phyloP scores from a whole-genome alignment of 257 asterid genomes.

The Thymus quinquecostatus region DNA sequence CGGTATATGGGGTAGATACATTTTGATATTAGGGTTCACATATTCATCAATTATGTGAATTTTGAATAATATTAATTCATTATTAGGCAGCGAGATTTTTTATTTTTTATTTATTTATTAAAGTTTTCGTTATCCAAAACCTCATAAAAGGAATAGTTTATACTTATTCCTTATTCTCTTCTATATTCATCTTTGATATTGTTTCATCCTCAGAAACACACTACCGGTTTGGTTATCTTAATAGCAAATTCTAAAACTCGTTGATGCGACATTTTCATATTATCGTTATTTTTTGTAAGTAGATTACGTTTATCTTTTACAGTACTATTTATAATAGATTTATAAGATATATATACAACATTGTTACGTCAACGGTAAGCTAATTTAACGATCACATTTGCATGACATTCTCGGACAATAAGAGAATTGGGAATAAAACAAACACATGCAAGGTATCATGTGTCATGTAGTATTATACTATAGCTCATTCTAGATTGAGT shows the following conservation, averaged over 20 bases:
- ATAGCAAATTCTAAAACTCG: too few species aligned
- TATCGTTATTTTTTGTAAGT: too few species aligned
- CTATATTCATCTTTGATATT: background rate
- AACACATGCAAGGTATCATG: background rate
- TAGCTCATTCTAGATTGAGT: background rate
- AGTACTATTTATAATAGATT: too few species aligned
- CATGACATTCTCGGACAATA: background rate
- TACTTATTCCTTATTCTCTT: slow-evolving; percentile 10
- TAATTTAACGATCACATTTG: too few species aligned
- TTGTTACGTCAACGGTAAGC: too few species aligned
- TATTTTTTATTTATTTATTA: background rate
- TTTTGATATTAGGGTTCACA: background rate
- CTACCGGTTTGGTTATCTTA: too few species aligned
- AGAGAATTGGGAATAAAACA: background rate
- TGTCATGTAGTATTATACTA: too few species aligned
- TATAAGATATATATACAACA: too few species aligned
- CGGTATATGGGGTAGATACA: slow-evolving; percentile 23
- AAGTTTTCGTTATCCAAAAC: background rate
- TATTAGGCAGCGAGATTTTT: background rate
- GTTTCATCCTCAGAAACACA: background rate
- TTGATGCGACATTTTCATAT: too few species aligned
- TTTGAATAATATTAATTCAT: slow-evolving; percentile 4
- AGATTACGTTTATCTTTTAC: too few species aligned
- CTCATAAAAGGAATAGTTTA: background rate
- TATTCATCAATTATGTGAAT: too few species aligned